Evolutionary conservation across 1,284 basidiomycete species (phyloP).

Genomic region (Meira miltonrushii): DNA sequence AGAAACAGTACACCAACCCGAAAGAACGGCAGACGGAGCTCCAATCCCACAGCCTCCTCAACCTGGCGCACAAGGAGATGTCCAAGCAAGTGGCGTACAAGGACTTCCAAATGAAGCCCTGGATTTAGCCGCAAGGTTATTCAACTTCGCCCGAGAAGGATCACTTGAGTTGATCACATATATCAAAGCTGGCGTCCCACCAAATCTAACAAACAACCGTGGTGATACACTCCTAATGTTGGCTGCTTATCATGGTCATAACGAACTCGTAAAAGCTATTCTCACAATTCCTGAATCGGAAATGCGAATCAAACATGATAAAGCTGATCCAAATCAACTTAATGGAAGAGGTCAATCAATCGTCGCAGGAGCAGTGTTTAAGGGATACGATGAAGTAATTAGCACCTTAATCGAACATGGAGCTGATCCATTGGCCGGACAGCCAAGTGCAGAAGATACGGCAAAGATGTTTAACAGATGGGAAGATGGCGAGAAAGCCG

Average conservation of each 20-base stretch:
- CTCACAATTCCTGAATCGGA: constrained; percentile 11
- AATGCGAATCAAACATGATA: neutral
- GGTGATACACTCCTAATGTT: constrained; percentile 66
- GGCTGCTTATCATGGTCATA: constrained; percentile 71
- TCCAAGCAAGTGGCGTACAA: neutral
- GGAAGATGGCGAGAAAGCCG: constrained; percentile 19
- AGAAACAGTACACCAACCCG: neutral
- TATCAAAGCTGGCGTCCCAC: constrained; percentile 67
- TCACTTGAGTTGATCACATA: constrained; percentile 57
- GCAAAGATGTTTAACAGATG: constrained; percentile 53
- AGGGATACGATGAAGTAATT: constrained; percentile 64
- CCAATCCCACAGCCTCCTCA: neutral
- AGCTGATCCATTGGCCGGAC: constrained; percentile 4
- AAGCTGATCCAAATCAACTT: constrained; percentile 54
- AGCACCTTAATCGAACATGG: constrained; percentile 60
- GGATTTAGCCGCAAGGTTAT: constrained; percentile 54
- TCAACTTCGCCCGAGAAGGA: constrained; percentile 68
- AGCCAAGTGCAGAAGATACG: constrained; percentile 57
- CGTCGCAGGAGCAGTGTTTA: constrained; percentile 76
- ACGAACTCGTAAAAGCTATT: constrained; percentile 62
- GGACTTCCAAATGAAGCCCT: constrained; percentile 12
- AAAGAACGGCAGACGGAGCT: neutral
- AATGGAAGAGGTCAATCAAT: constrained; percentile 76
- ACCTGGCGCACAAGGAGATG: neutral
- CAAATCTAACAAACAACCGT: constrained; percentile 66